Base-by-base conservation (phyloP, 306 rosid genomes). In the Trifolium dubium region DNA sequence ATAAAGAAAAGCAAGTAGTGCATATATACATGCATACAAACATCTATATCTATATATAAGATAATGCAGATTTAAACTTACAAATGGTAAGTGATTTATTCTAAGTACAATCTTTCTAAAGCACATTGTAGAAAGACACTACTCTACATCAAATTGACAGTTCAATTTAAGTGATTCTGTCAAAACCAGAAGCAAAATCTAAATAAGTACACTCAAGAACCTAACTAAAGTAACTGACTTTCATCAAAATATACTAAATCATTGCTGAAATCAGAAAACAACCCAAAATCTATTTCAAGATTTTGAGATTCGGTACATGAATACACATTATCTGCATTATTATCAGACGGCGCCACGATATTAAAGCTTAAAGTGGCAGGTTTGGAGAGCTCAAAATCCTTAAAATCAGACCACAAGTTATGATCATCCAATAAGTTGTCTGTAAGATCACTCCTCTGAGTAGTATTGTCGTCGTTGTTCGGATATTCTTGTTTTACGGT, bases 371-470 rank as follows among this genome's bases (percentile, higher is more conserved):
- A 7, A 47, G 81, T 83, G 1, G 73, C 31, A 58, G 83, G 67
- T 46, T 73, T 85, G 5, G 83, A 69, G 1, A 86, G 72, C 40
- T 78, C 86, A 7, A 87, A 61, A 43, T 76, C 93, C 69, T 90
- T 85, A 18, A 84, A 81, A 40, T 83, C 88, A 35, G 81, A 62
- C 97, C 97, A 91, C 62, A 89, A 17, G 51, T 13, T 46, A 2
- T 67, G 64, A 17, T 76, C 86, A 17, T 76, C 86, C 63, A 88
- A 62, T 35, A 62, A 47, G 75, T 79, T 72, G 64, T 68, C 83
- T 10, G 86, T 60, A 13, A 46, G 12, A 49, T 63, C 88, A 65
- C 83, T 88, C 0, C 81, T 88, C 0, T 68, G 82, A 29, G 83
- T 66, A 14, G 11, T 65, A 19, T n/a, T 10, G 4, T 56, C 63